Percentiles rank a stretch among this genome's conserved stretches.
Conservation (phyloP, 1,284 basidiomycete genomes). For the Cronartium quercuum region DNA sequence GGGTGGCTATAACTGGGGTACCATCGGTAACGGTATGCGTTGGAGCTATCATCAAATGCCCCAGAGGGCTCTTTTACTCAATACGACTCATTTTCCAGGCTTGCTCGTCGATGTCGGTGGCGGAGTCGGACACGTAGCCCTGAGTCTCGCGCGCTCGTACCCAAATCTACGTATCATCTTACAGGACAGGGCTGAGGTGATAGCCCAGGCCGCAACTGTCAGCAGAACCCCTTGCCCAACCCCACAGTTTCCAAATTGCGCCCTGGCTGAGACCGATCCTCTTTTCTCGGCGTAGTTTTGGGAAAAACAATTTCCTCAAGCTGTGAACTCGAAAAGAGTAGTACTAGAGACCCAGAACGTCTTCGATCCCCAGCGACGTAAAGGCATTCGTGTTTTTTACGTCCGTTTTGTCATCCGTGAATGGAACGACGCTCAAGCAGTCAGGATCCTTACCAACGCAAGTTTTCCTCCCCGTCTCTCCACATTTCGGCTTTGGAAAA, state of each 20-base stretch:
- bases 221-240: neutral
- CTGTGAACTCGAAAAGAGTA: slow-evolving; percentile 23
- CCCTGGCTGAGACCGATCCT: neutral
- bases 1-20: slow-evolving; percentile 34
- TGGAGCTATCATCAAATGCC: neutral
- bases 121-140: slow-evolving; percentile 32
- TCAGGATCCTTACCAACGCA: slow-evolving; percentile 26
- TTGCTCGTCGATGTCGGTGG: slow-evolving; percentile 29
- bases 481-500: neutral
- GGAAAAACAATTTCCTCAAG: slow-evolving; percentile 37
- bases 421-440: slow-evolving; percentile 33
- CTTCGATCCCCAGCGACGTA: slow-evolving; percentile 27
- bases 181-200: slow-evolving; percentile 31
- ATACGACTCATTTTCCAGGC: neutral
- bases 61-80: neutral
- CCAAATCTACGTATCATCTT: slow-evolving; percentile 27
- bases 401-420: slow-evolving; percentile 37
- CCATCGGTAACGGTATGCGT: slow-evolving; percentile 23
- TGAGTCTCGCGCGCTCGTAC: slow-evolving; percentile 28
- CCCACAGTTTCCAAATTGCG: neutral
- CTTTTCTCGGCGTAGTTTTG: slow-evolving; percentile 23
- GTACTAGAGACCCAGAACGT: slow-evolving; percentile 35
- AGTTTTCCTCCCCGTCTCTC: neutral
- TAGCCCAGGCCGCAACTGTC: slow-evolving; percentile 22
- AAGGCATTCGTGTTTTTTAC: slow-evolving; percentile 33